Evolutionary conservation across 768 basidiomycete species (phyloP).

Genomic region (Dacryopinax primogenitus): DNA sequence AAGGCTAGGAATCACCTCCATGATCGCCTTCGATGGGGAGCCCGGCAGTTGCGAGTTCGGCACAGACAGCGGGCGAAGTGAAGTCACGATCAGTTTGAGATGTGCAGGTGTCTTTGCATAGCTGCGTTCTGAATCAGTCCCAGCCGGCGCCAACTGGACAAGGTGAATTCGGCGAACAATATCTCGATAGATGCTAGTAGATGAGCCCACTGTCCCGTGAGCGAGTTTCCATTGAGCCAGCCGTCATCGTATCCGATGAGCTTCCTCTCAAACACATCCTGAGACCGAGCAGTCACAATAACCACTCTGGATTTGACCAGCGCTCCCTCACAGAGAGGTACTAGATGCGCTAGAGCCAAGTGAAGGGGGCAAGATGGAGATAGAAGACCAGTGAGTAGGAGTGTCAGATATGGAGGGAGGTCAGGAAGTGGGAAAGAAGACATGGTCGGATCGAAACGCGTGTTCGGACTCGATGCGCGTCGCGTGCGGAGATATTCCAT

Average conservation of each 20-base stretch:
- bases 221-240: not conserved
- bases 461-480: not conserved
- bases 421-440: not conserved
- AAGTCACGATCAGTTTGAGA: not conserved
- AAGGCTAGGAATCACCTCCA: not conserved
- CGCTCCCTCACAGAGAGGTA: not conserved
- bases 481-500: not conserved
- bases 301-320: not conserved
- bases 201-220: not conserved
- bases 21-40: not conserved
- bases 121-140: not conserved
- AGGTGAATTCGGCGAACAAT: not conserved
- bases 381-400: not conserved
- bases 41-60: not conserved
- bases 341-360: not conserved
- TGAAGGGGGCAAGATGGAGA: not conserved
- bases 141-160: not conserved
- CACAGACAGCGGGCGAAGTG: not conserved
- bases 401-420: not conserved
- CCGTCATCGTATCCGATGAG: not conserved
- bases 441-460: not conserved
- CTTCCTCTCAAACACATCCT: not conserved
- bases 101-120: not conserved
- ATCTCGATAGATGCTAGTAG: not conserved
- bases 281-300: not conserved